phyloP scores from a whole-genome alignment of 805 yeast species.

The Candida arabinofermentans region DNA sequence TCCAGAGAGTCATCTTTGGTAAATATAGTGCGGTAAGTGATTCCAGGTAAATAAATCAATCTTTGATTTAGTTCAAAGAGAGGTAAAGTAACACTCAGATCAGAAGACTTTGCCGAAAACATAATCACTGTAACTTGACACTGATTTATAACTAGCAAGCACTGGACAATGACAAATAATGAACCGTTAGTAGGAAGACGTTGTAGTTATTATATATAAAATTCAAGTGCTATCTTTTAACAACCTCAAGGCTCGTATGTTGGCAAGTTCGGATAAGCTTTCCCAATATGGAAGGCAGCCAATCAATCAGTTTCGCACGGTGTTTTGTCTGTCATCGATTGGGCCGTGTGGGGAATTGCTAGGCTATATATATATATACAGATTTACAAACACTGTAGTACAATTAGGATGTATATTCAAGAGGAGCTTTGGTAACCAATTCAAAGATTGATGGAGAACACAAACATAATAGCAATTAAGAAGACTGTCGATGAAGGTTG shows the following conservation, averaged over 20 bases:
- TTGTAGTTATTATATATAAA: too few species aligned
- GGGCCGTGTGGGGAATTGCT: not conserved
- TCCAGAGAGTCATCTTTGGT: constrained; percentile 43
- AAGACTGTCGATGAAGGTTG: too few species aligned
- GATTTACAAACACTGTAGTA: too few species aligned
- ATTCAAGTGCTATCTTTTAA: too few species aligned
- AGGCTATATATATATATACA: too few species aligned
- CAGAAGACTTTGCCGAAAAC: constrained; percentile 4
- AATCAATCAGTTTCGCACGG: not conserved
- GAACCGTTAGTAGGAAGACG: too few species aligned
- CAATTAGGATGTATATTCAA: too few species aligned
- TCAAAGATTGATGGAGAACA: too few species aligned
- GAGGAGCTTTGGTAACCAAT: too few species aligned
- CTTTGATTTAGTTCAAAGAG: constrained; percentile 16
- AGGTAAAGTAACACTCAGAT: constrained; percentile 17
- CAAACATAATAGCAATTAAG: too few species aligned
- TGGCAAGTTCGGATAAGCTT: constrained; percentile 7
- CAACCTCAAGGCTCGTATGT: too few species aligned
- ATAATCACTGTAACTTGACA: not conserved
- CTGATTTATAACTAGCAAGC: not conserved
- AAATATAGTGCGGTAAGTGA: constrained; percentile 55
- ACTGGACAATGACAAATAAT: too few species aligned
- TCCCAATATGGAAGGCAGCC: constrained; percentile 5
- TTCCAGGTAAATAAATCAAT: constrained; percentile 56
- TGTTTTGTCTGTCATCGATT: not conserved